phyloP scores from a whole-genome alignment of 2,329 filamentous ascomycete genomes.

The Colletotrichum sp. region DNA sequence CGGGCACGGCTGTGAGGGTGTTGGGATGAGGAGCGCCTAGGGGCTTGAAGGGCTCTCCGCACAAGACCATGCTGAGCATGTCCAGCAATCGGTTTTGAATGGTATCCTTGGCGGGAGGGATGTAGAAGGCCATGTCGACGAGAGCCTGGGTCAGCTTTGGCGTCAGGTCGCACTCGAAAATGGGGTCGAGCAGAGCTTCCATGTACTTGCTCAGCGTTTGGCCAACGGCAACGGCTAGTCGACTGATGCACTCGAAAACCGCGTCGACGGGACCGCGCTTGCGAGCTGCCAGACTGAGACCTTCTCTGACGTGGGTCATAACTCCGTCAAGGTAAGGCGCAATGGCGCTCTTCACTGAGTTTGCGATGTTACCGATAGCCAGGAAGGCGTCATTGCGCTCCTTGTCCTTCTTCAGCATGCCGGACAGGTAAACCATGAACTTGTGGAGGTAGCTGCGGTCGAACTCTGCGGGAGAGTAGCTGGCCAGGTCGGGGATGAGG shows the following conservation, averaged over 20 bases:
- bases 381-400: conserved; percentile 94
- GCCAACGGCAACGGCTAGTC: conserved; percentile 91
- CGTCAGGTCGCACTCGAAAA: conserved; percentile 94
- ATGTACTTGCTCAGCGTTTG: conserved; percentile 99
- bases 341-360: conserved; percentile 94
- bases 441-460: conserved; percentile 86
- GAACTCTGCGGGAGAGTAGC: conserved; percentile 91
- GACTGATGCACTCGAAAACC: conserved; percentile 97
- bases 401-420: conserved; percentile 93
- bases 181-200: conserved; percentile 91
- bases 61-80: conserved; percentile 92
- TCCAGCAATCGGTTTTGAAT: conserved; percentile 95
- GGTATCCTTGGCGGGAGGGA: conserved; percentile 88
- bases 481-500: conserved; percentile 90
- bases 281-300: conserved; percentile 79
- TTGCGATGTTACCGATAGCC: conserved; percentile 94
- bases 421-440: conserved; percentile 95
- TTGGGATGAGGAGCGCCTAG: conserved; percentile 87
- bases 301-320: conserved; percentile 90
- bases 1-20: conserved; percentile 78
- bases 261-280: conserved; percentile 72
- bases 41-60: conserved; percentile 89
- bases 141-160: conserved; percentile 93
- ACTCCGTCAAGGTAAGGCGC: conserved; percentile 95
- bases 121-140: conserved; percentile 99